These are phyloP conservation scores for Nigrograna mackinnonii DNA, from an alignment of 2,329 filamentous ascomycete genomes.

Conservation along the genomic window DNA sequence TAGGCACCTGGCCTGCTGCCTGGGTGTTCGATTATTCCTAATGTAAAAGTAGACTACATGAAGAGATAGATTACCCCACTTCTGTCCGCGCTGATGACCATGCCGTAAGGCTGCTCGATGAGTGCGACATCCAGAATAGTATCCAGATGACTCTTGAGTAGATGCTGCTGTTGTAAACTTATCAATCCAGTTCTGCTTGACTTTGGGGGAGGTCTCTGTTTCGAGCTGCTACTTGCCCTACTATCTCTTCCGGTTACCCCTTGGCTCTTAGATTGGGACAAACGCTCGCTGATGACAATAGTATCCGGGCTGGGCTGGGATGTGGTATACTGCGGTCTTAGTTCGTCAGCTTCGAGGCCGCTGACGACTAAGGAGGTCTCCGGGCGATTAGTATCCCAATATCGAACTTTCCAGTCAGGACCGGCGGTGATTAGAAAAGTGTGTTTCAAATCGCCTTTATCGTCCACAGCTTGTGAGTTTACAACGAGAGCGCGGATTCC, in stretches of 20 bases:
- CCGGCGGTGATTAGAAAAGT: slow-evolving; percentile 87
- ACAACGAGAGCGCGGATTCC: slow-evolving; percentile 77
- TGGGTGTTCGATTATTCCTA: too few species aligned
- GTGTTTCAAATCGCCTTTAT: slow-evolving; percentile 71
- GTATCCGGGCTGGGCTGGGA: slow-evolving; percentile 45
- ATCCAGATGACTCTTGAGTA: slow-evolving; percentile 86
- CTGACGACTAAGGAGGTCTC: slow-evolving; percentile 82
- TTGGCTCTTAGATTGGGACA: slow-evolving; percentile 23
- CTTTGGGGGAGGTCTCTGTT: slow-evolving; percentile 40
- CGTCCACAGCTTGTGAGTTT: slow-evolving; percentile 70
- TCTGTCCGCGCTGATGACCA: slow-evolving; percentile 89
- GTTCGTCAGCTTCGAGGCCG: slow-evolving; percentile 71
- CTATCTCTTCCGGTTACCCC: slow-evolving; percentile 22
- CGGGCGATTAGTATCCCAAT: slow-evolving; percentile 84
- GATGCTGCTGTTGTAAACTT: slow-evolving; percentile 86
- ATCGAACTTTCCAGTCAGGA: slow-evolving; percentile 86
- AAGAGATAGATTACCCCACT: slow-evolving; percentile 89
- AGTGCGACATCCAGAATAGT: slow-evolving; percentile 86
- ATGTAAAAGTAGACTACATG: too few species aligned
- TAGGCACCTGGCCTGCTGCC: too few species aligned
- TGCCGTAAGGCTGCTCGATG: slow-evolving; percentile 85
- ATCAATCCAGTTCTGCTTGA: slow-evolving; percentile 81
- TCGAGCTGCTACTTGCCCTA: slow-evolving; percentile 35
- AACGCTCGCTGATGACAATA: slow-evolving; percentile 42
- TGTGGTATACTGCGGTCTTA: slow-evolving; percentile 68